Evolutionary conservation across 176 grass and related monocot species (phyloP).

Genomic region (Oryza meridionalis): DNA sequence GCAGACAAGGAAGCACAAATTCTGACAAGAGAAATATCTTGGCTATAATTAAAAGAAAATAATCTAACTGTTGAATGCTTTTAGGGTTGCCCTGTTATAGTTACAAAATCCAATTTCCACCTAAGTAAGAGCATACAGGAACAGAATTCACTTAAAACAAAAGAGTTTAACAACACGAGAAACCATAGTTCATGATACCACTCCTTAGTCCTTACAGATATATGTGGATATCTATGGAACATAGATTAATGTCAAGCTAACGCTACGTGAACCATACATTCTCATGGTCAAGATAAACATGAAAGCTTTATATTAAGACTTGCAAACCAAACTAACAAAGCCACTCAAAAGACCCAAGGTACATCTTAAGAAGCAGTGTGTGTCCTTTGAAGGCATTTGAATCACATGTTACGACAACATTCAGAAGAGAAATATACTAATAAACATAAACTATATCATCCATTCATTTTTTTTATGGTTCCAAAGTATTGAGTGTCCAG

Average conservation of each 20-base stretch:
- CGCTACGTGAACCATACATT: neutral
- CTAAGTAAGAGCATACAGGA: neutral
- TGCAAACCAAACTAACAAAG: neutral
- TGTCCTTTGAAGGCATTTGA: neutral
- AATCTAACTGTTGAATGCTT: neutral
- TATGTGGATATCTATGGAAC: neutral
- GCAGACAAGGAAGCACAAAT: neutral
- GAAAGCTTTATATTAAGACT: conserved; percentile 7
- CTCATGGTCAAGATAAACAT: neutral
- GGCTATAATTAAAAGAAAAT: neutral
- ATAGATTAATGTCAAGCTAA: conserved; percentile 3
- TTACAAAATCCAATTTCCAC: neutral
- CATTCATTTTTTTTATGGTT: neutral
- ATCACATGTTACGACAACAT: neutral
- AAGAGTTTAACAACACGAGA: neutral
- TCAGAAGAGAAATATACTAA: neutral
- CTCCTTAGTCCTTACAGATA: neutral
- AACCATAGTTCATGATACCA: neutral
- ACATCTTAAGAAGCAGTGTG: conserved; percentile 1
- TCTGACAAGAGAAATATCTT: neutral
- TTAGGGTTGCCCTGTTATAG: neutral
- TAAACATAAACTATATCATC: neutral
- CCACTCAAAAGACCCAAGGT: neutral
- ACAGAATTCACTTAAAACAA: neutral
- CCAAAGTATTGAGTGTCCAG: neutral